These are phyloP conservation scores for Trichosporon coremiiforme DNA, from an alignment of 1,284 basidiomycete genomes.

Conservation along the genomic window DNA sequence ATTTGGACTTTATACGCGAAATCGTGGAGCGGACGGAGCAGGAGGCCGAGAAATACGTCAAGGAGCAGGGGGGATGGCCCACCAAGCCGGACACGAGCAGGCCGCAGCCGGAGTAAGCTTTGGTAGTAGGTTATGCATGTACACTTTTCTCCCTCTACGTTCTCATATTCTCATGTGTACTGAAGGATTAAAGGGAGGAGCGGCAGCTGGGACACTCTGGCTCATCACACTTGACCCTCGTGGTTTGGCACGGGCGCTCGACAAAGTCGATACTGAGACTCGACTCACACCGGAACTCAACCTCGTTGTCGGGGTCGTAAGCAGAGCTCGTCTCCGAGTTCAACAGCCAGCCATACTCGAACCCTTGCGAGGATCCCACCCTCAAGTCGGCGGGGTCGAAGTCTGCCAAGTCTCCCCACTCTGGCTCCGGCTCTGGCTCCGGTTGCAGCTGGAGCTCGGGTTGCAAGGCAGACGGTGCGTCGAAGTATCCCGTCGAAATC, in stretches of 20 bases:
- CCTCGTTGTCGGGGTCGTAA: neutral
- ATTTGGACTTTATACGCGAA: constrained; percentile 36
- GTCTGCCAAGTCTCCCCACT: no score
- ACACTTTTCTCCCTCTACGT: neutral
- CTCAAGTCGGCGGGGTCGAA: neutral
- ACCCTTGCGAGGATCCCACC: neutral
- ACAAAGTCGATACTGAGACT: neutral
- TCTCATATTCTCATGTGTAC: no score
- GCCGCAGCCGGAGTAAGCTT: neutral
- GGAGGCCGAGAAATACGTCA: constrained; percentile 35
- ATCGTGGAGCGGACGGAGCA: constrained; percentile 41
- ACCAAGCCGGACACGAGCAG: constrained; percentile 31
- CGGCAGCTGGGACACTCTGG: neutral
- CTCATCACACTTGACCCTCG: neutral
- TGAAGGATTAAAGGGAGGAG: neutral
- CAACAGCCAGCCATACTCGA: neutral
- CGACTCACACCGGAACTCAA: neutral
- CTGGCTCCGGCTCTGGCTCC: neutral
- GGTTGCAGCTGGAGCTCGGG: neutral
- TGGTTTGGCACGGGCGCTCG: neutral
- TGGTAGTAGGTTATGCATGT: neutral
- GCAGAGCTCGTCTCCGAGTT: neutral
- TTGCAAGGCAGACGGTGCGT: no score
- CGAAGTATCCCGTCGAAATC: no score
- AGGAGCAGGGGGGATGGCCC: constrained; percentile 41